phyloP scores from a whole-genome alignment of 1,284 basidiomycete species.

The Volvariella volvacea region DNA sequence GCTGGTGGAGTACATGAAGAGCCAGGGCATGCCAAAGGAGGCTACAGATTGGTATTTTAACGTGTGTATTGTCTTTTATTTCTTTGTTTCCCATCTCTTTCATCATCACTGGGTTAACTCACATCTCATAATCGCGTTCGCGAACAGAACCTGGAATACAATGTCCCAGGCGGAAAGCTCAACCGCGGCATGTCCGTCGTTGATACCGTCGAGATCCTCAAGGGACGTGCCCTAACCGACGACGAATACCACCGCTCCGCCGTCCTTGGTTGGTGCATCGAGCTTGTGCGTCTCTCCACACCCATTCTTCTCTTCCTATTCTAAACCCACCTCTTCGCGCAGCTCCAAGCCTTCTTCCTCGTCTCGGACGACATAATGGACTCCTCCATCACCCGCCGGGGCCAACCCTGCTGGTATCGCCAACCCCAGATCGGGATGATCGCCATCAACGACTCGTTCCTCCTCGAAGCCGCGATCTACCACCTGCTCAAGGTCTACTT shows the following conservation, averaged over 20 bases:
- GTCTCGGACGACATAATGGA: constrained; percentile 99
- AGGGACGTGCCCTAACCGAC: constrained; percentile 60
- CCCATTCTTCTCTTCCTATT: not conserved
- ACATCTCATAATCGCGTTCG: constrained; percentile 1
- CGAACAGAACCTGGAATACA: constrained; percentile 85
- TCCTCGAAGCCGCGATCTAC: constrained; percentile 96
- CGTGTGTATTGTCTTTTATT: constrained; percentile 34
- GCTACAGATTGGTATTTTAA: constrained; percentile 77
- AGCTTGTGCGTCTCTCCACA: constrained; percentile 59
- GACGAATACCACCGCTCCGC: constrained; percentile 90
- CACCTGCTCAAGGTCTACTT: constrained; percentile 84
- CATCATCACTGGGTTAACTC: too few relatives aligned
- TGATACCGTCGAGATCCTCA: constrained; percentile 88
- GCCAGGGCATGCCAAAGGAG: constrained; percentile 75
- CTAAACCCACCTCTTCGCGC: constrained; percentile 2
- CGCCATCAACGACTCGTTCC: constrained; percentile 96
- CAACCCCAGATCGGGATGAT: constrained; percentile 74
- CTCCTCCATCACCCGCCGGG: constrained; percentile 86
- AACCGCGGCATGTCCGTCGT: constrained; percentile 95
- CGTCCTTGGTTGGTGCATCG: constrained; percentile 93
- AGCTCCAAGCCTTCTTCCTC: constrained; percentile 98
- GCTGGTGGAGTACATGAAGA: constrained; percentile 57
- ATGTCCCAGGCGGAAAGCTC: constrained; percentile 94
- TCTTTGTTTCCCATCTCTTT: not conserved
- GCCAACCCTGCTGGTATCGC: constrained; percentile 97